Evolutionary conservation across 129 eudicot species (phyloP).

Genomic region (Flaveria ramosissima): DNA sequence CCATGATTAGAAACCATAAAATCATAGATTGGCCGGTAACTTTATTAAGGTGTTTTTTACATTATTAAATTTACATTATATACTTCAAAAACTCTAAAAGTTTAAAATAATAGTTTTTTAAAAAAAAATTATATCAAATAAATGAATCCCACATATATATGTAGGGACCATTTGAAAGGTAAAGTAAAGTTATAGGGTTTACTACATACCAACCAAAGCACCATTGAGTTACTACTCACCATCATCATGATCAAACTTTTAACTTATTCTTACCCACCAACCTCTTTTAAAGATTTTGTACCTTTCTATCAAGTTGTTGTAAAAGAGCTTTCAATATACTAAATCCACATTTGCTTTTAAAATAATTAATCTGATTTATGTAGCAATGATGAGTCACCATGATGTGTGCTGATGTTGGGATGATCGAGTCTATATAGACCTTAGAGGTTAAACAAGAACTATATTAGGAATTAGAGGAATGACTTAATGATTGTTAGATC

Average conservation of each 20-base stretch:
- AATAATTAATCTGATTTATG: not conserved
- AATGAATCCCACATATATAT: not conserved
- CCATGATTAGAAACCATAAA: not conserved
- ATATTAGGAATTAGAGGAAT: not conserved
- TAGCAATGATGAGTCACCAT: not conserved
- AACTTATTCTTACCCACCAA: conserved; percentile 30
- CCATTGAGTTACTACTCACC: conserved; percentile 21
- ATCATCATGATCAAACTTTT: conserved; percentile 26
- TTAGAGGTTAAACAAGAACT: not conserved
- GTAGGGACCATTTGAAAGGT: not conserved
- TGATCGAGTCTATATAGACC: not conserved
- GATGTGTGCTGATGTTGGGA: conserved; percentile 23
- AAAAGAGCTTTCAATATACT: conserved; percentile 9
- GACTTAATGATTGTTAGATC: no score
- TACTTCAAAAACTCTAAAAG: not conserved
- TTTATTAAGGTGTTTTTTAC: not conserved
- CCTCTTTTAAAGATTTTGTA: conserved; percentile 19
- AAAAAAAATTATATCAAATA: not conserved
- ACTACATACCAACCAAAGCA: conserved; percentile 29
- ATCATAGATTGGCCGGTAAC: no score
- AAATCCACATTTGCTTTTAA: not conserved
- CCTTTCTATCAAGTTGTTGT: conserved; percentile 29
- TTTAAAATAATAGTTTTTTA: not conserved
- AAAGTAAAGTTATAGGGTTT: not conserved
- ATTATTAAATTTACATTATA: not conserved